Evolutionary conservation across 495 filamentous ascomycete genomes (phyloP), one percentile per base, ranked within the genome.

Genomic region (Aspergillus haitiensis): DNA sequence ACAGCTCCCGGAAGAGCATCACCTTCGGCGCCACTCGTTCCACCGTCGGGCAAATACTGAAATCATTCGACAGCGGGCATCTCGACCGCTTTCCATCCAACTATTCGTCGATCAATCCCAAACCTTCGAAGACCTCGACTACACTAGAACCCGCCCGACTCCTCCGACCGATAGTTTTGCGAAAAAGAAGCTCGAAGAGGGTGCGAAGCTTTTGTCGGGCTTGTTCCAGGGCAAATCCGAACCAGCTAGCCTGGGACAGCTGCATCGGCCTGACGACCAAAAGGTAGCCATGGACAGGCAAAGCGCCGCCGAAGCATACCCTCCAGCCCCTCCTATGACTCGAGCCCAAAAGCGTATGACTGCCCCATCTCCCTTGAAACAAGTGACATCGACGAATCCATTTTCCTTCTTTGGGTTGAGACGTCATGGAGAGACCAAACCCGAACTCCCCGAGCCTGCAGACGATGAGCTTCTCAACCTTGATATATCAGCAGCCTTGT

Each of bases 391-490:
- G 21, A 60, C 73, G 12, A 69, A 64, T 47, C 72, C 71, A 15
- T 74, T 78, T 60, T 73, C 67, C 5, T 73, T 76, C 60, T 75
- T 78, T 61, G 71, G 74, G 0, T 58, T 77, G 37, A 72, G 70
- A 15, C 70, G 72, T 49, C 68, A 70, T 47, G 57, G 67, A 40
- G 67, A 63, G 7, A 65, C 37, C 55, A 69, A 56, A 34, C 56
- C 63, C 13, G 64, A 63, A 31, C 69, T 64, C 21, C 76, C 55
- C 57, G 73, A 72, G 39, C 72, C 75, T 0, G 73, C 71, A 18
- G 71, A 84, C 54, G 87, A 90, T 64, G 86, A 90, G 60, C 76
- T 91, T 40, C 75, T 85, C 56, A 83, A 81, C 58, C 72, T 91
- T 18, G 81, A 90, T 67, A 82, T 92, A 60, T 72, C 81, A 32